Conservation (phyloP, 192 early-diverging fungal species). For the Thoreauomyces humboldtii region DNA sequence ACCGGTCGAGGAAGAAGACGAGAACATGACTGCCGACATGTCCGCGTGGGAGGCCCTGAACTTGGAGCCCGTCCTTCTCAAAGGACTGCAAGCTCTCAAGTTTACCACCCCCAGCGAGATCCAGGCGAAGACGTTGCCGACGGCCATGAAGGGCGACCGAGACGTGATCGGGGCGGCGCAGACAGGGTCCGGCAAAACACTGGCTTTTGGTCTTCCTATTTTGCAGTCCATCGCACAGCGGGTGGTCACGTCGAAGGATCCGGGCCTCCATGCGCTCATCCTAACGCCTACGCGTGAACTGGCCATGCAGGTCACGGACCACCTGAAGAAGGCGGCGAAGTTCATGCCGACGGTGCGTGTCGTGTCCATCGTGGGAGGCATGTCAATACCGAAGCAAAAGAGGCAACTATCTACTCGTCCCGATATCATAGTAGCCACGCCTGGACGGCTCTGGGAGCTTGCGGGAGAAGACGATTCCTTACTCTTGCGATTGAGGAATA, state of each 20-base stretch:
- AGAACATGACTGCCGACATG: slow-evolving; percentile 29
- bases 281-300: slow-evolving; percentile 93
- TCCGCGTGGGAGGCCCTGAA: slow-evolving; percentile 67
- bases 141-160: slow-evolving; percentile 64
- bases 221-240: slow-evolving; percentile 65
- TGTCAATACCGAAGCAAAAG: slow-evolving; percentile 89
- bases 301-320: slow-evolving; percentile 90
- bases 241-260: slow-evolving; percentile 31
- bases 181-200: slow-evolving; percentile 93
- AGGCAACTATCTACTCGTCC: slow-evolving; percentile 61
- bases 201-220: slow-evolving; percentile 94
- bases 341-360: slow-evolving; percentile 44
- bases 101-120: slow-evolving; percentile 85
- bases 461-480: slow-evolving; percentile 55
- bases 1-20: neutral
- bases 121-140: slow-evolving; percentile 71
- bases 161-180: slow-evolving; percentile 91
- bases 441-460: slow-evolving; percentile 77
- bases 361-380: slow-evolving; percentile 86
- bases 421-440: slow-evolving; percentile 94
- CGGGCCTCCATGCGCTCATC: slow-evolving; percentile 62
- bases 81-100: slow-evolving; percentile 67
- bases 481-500: slow-evolving; percentile 51
- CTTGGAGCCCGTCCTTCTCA: slow-evolving; percentile 54
- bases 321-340: slow-evolving; percentile 53